phyloP scores from a whole-genome alignment of 768 basidiomycete species.

The Terana coerulea region DNA sequence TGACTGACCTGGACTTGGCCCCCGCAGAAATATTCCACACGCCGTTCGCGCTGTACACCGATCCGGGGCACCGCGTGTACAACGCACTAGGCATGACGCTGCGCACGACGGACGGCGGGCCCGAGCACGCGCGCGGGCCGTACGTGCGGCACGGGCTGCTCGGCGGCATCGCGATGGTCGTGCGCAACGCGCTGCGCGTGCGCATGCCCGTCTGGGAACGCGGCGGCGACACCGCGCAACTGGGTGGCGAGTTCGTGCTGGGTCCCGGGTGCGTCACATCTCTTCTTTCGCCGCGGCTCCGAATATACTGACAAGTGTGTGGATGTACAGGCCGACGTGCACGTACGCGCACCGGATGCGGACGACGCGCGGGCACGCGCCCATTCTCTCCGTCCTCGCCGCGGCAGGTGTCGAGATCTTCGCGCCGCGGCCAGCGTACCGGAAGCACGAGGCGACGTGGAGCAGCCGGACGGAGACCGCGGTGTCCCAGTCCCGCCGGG shows the following conservation, averaged over 20 bases:
- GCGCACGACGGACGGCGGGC: conserved; percentile 39
- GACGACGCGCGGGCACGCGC: conserved; percentile 66
- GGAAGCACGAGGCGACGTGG: conserved; percentile 34
- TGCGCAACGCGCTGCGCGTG: conserved; percentile 63
- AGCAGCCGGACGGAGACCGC: conserved; percentile 30
- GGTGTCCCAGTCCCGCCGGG: conserved; percentile 10
- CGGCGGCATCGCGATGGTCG: conserved; percentile 70
- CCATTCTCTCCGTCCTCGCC: conserved; percentile 63
- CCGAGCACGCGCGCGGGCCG: conserved; percentile 40
- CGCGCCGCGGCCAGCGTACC: conserved; percentile 3
- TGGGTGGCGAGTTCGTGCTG: conserved; percentile 88
- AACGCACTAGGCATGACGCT: conserved; percentile 72
- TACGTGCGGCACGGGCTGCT: conserved; percentile 67
- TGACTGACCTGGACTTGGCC: background rate
- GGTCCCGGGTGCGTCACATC: conserved; percentile 49
- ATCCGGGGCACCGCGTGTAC: conserved; percentile 69
- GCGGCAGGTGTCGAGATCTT: conserved; percentile 46
- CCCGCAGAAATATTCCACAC: conserved; percentile 60
- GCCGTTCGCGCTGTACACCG: conserved; percentile 75
- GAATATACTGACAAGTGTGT: background rate
- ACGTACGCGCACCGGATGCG: conserved; percentile 86
- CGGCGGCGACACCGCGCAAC: conserved; percentile 70
- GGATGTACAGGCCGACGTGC: conserved; percentile 50
- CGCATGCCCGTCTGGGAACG: conserved; percentile 82
- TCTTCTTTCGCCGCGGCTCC: background rate